Percentiles rank a stretch among this genome's conserved stretches.
Evolutionary conservation across 1,284 basidiomycete genomes (phyloP).

Genomic region (Ganoderma leucocontextum): DNA sequence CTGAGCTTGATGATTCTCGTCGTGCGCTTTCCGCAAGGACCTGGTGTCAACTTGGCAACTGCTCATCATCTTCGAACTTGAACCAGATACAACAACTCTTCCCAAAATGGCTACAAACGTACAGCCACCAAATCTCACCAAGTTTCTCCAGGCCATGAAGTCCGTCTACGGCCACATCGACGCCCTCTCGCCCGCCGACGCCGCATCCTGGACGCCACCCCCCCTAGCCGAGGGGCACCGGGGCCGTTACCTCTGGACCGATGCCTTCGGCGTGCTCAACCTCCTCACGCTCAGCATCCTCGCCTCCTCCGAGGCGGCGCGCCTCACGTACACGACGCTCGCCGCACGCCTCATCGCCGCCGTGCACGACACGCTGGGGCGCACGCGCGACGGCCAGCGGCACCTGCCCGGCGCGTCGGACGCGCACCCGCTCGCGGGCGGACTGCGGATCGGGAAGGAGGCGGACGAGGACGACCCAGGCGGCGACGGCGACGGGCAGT

Average conservation of each 20-base stretch:
- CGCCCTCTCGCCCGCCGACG: slow-evolving; percentile 23
- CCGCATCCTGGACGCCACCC: slow-evolving; percentile 32
- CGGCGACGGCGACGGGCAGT: slow-evolving; percentile 41
- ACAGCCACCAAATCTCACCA: slow-evolving; percentile 15
- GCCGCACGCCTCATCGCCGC: slow-evolving; percentile 33
- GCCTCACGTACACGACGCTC: slow-evolving; percentile 32
- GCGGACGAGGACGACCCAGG: slow-evolving; percentile 32
- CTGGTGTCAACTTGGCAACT: background rate
- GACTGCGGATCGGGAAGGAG: slow-evolving; percentile 41
- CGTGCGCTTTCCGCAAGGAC: background rate
- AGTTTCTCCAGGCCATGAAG: slow-evolving; percentile 30
- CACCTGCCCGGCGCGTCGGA: slow-evolving; percentile 37
- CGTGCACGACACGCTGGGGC: slow-evolving; percentile 36
- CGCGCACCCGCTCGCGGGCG: slow-evolving; percentile 38
- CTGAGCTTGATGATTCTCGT: too few species aligned
- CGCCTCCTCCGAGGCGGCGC: slow-evolving; percentile 18
- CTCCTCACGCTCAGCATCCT: slow-evolving; percentile 34
- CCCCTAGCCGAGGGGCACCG: slow-evolving; percentile 34
- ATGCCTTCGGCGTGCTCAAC: slow-evolving; percentile 42
- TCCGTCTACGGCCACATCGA: slow-evolving; percentile 34
- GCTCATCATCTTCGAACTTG: background rate
- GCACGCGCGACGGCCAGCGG: slow-evolving; percentile 33
- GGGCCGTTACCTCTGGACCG: slow-evolving; percentile 42
- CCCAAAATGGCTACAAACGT: background rate
- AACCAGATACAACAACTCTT: background rate